Base-by-base conservation (phyloP, 176 grass and related monocot genomes). In the Calamus simplicifolius region DNA sequence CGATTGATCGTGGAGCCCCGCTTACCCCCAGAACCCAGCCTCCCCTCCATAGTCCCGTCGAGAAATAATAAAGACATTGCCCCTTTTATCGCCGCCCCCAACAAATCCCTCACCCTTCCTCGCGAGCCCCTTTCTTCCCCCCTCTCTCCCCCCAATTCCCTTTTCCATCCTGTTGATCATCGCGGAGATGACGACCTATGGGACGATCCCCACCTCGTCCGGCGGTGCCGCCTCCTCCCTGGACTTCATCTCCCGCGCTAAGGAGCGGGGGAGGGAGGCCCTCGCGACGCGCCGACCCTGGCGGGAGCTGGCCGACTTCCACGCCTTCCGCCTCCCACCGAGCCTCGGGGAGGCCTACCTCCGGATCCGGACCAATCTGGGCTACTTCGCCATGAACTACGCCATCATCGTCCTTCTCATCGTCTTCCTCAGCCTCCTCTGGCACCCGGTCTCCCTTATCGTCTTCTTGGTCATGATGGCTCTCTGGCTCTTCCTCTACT, bases 301-400 rank as follows among this genome's bases (percentile, higher is more conserved):
- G 90, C 82, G 67, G 54, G 86, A 95, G 77, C 69, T 95, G n/a
- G 56, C 2, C 4, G 82, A 89, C n/a, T n/a, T 53, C 5, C 73
- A 70, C 62, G 77, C 73, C 30, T 3, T 84, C 2, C 65, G 70
- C 12, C 76, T 95, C 3, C 85, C 90, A 21, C 73, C 68, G 2
- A 75, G 62, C 82, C 70, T 97, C 19, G 84, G 73, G 18, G 87
- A 97, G 1, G 87, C 80, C 5, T 88, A 88, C 81, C 77, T 82
- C 29, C 93, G 93, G 51, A 81, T 88, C 68, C 93, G 93, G 62
- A 75, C 60, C 19, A 91, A 97, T 73, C 74, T 81, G 31, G 58
- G 16, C 18, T 85, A 88, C 66, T 91, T 91, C 73, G 75, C 83
- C 81, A 91, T 91, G 84, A 97, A 97, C 81, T 97, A 91, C 75